Percentiles rank a stretch among this genome's conserved stretches.
Conservation (phyloP, 129 eudicot species). For the Centrapalus pauciflorus region DNA sequence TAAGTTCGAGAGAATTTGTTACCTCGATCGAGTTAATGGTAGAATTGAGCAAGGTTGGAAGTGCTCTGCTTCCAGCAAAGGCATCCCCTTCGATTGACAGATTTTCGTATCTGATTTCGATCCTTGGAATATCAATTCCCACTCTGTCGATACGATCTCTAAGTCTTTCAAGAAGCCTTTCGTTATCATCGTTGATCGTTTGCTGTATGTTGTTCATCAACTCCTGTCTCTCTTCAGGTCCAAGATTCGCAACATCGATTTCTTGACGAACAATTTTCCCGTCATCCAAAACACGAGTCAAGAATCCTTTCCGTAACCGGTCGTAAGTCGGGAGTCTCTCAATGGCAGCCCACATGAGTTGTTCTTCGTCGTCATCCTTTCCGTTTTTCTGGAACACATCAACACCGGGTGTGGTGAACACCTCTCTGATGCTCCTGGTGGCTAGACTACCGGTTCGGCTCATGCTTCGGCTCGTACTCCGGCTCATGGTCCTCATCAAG, state of each 20-base stretch:
- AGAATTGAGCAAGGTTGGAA: constrained; percentile 66
- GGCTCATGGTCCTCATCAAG: constrained; percentile 44
- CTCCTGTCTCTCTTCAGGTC: constrained; percentile 41
- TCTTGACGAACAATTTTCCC: constrained; percentile 52
- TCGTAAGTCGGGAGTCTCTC: constrained; percentile 76
- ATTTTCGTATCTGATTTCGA: constrained; percentile 63
- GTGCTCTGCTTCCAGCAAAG: constrained; percentile 70
- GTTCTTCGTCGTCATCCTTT: constrained; percentile 42
- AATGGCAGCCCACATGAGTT: constrained; percentile 78
- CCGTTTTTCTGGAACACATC: constrained; percentile 36
- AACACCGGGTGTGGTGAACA: constrained; percentile 24
- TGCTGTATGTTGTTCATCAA: constrained; percentile 49
- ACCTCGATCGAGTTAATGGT: constrained; percentile 66
- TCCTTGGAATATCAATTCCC: constrained; percentile 66
- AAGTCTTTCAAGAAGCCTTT: constrained; percentile 51
- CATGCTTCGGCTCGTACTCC: constrained; percentile 26
- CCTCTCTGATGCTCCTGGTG: constrained; percentile 37
- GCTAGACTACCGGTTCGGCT: constrained; percentile 26
- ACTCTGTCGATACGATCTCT: constrained; percentile 69
- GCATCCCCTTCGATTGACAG: constrained; percentile 69
- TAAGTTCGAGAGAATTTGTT: too few relatives aligned
- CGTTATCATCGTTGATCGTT: constrained; percentile 61
- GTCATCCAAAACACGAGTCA: constrained; percentile 50
- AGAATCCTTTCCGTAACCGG: constrained; percentile 49
- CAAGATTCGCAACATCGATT: constrained; percentile 55